Evolutionary conservation across 75 land plant genomes (phyloP).

Genomic region (Selaginella tamariscina): DNA sequence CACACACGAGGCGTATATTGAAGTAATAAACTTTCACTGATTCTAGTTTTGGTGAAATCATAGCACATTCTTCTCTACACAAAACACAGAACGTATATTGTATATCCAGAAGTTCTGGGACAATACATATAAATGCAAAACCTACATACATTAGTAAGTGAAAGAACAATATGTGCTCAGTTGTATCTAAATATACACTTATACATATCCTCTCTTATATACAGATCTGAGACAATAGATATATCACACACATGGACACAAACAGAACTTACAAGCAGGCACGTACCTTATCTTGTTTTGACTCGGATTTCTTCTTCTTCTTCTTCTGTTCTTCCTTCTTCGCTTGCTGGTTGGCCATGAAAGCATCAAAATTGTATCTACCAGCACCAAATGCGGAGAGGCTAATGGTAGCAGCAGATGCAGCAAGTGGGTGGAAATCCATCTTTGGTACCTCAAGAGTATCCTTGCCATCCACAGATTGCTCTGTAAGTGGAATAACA

Average conservation of each 20-base stretch:
- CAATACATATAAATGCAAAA: neutral
- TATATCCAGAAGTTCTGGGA: neutral
- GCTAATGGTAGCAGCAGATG: constrained; percentile 91
- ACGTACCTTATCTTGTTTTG: constrained; percentile 37
- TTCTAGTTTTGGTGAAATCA: too few relatives aligned
- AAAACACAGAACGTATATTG: neutral
- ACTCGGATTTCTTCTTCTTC: constrained; percentile 32
- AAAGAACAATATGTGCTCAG: too few relatives aligned
- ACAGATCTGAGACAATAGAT: too few relatives aligned
- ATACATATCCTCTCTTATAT: too few relatives aligned
- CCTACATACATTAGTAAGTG: too few relatives aligned
- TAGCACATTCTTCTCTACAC: too few relatives aligned
- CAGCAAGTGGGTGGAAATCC: constrained; percentile 80
- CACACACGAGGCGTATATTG: too few relatives aligned
- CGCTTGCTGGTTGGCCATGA: constrained; percentile 33
- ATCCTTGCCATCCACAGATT: neutral
- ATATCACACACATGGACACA: too few relatives aligned
- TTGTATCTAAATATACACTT: too few relatives aligned
- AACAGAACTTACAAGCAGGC: constrained; percentile 25
- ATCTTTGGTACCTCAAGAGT: constrained; percentile 13
- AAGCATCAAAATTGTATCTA: constrained; percentile 76
- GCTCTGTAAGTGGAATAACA: constrained; percentile 72
- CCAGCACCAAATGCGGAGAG: constrained; percentile 83
- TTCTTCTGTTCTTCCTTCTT: constrained; percentile 26
- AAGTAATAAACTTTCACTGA: too few relatives aligned